Base-by-base conservation (phyloP, 2,329 filamentous ascomycete species). In the Fusarium sp. region DNA sequence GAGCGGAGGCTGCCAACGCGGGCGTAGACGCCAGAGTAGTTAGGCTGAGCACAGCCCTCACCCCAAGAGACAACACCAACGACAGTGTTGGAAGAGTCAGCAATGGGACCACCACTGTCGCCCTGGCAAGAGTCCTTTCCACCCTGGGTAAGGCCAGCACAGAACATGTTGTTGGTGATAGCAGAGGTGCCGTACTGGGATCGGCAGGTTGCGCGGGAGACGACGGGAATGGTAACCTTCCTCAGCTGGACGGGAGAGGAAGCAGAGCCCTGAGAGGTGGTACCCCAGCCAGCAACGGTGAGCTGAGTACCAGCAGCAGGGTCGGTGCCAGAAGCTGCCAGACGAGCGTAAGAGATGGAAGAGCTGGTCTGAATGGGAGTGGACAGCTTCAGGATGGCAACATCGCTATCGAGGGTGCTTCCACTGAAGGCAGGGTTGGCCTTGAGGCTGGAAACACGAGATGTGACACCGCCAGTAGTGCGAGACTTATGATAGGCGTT, bases 121-220 rank as follows among this genome's bases (percentile, higher is more conserved):
- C 75, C 75, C 30, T 71, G 67, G 75, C 76, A 78, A 17, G 76
- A 70, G 63, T 78, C 76, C 66, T 71, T 74, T 37, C 74, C 75
- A 14, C 76, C 76, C 6, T 48, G 44, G 4, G 64, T 15, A 11
- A 68, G 30, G 11, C 75, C 76, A 44, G 76, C 76, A 68, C 76
- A 78, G 71, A 78, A 70, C 76, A 77, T 78, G 70, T 67, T 67
- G 59, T 54, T 55, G 47, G 75, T 77, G 56, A 78, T 57, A 47
- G 57, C 17, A 6, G 63, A 68, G n/a, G 60, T 51, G 0, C 67
- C 51, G 48, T 78, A 78, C 49, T 68, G 44, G 9, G 51, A 7
- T 40, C 65, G 59, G 68, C 76, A 78, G 14, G 66, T 64, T 20
- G 68, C 24, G 44, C 76, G 76, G 37, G 63, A 60, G 59, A 78